Evolutionary conservation across 2,329 filamentous ascomycete species (phyloP).

Genomic region (Aspergillus amoenus): DNA sequence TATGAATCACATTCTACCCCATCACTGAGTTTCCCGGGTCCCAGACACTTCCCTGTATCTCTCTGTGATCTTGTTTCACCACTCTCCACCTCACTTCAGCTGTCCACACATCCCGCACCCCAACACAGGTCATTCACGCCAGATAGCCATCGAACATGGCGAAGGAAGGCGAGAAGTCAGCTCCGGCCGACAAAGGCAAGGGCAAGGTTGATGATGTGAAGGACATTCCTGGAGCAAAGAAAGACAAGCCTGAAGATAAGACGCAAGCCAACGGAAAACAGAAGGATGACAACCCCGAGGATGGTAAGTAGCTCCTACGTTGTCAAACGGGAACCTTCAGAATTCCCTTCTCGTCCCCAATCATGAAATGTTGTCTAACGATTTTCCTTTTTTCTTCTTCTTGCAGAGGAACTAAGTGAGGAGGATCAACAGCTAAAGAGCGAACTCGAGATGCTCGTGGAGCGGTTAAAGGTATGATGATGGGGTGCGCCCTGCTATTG

Average conservation of each 20-base stretch:
- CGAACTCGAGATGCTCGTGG: slow-evolving; percentile 96
- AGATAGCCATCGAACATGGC: slow-evolving; percentile 65
- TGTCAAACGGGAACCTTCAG: neutral
- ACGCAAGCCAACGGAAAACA: slow-evolving; percentile 65
- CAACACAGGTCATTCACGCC: slow-evolving; percentile 27
- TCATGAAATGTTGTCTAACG: slow-evolving; percentile 21
- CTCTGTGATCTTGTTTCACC: slow-evolving; percentile 12
- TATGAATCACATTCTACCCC: slow-evolving; percentile 19
- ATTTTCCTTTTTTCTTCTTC: slow-evolving; percentile 38
- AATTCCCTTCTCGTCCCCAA: neutral
- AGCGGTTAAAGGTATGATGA: slow-evolving; percentile 75
- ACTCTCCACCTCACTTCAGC: neutral
- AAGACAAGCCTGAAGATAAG: slow-evolving; percentile 67
- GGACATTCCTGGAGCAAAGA: slow-evolving; percentile 57
- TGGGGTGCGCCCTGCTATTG: slow-evolving; percentile 6
- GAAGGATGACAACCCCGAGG: slow-evolving; percentile 69
- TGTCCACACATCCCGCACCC: slow-evolving; percentile 10
- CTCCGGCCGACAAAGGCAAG: slow-evolving; percentile 91
- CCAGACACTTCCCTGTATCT: slow-evolving; percentile 9
- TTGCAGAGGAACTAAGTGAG: slow-evolving; percentile 86
- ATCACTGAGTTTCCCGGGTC: slow-evolving; percentile 19
- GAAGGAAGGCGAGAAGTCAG: slow-evolving; percentile 85
- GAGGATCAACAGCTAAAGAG: slow-evolving; percentile 98
- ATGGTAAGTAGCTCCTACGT: slow-evolving; percentile 47
- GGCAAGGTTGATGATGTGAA: slow-evolving; percentile 76